Percentiles rank a stretch among this genome's conserved stretches.
These are phyloP conservation scores for Sugiyamaella smithiae DNA, from an alignment of 805 yeast genomes.

Conservation along the genomic window DNA sequence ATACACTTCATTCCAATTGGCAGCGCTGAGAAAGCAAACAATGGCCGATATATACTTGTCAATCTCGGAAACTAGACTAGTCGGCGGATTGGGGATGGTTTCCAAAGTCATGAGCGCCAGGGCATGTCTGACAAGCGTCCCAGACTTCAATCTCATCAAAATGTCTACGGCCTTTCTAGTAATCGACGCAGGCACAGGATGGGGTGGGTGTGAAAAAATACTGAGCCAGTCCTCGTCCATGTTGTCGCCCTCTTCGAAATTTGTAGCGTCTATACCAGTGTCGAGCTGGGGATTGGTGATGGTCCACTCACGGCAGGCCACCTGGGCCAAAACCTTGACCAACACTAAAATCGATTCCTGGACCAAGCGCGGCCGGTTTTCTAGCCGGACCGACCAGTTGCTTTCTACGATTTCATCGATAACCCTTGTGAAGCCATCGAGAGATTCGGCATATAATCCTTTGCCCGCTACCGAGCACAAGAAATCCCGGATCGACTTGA, in stretches of 20 bases:
- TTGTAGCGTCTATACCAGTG: not conserved
- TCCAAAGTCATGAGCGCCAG: constrained; percentile 10
- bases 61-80: constrained; percentile 14
- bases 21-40: constrained; percentile 47
- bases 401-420: constrained; percentile 16
- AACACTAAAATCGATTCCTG: constrained; percentile 17
- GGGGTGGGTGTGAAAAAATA: constrained; percentile 14
- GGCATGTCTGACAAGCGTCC: constrained; percentile 10
- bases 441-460: constrained; percentile 18
- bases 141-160: constrained; percentile 19
- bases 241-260: constrained; percentile 2
- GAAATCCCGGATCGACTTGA: constrained; percentile 15
- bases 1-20: constrained; percentile 46
- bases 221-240: constrained; percentile 12
- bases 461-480: constrained; percentile 17
- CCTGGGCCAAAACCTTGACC: constrained; percentile 16
- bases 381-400: constrained; percentile 8
- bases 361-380: constrained; percentile 6
- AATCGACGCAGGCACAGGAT: constrained; percentile 11
- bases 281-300: constrained; percentile 3
- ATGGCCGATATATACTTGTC: constrained; percentile 35
- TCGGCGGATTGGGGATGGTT: constrained; percentile 4
- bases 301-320: constrained; percentile 21
- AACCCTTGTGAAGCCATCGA: constrained; percentile 14
- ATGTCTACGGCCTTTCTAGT: constrained; percentile 13